Conservation (phyloP, 2,329 filamentous ascomycete species). For the Colletotrichum sp. region DNA sequence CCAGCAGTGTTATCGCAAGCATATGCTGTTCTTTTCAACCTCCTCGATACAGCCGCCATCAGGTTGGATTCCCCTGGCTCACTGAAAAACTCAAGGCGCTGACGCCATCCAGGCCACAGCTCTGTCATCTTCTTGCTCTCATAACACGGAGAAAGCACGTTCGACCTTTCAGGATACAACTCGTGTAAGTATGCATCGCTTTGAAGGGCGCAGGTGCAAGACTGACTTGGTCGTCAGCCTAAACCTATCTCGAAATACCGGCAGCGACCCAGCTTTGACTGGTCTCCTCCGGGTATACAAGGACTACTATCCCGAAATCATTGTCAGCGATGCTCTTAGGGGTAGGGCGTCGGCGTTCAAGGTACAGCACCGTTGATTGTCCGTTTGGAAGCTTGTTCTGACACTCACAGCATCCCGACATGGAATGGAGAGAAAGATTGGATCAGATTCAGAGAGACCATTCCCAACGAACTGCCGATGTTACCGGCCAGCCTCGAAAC, state of each 20-base stretch:
- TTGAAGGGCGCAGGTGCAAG: background rate
- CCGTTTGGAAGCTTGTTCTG: conserved; percentile 20
- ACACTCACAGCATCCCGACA: conserved; percentile 69
- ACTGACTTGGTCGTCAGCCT: conserved; percentile 45
- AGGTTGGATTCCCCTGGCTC: conserved; percentile 50
- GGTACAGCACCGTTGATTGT: conserved; percentile 34
- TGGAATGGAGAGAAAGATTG: conserved; percentile 74
- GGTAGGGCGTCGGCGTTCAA: conserved; percentile 68
- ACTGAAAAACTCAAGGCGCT: conserved; percentile 11
- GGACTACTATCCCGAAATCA: conserved; percentile 89
- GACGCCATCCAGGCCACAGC: conserved; percentile 49
- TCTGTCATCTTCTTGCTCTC: conserved; percentile 81
- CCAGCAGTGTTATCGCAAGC: conserved; percentile 68
- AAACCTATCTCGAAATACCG: conserved; percentile 62
- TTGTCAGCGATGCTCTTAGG: conserved; percentile 71
- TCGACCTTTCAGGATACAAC: conserved; percentile 81
- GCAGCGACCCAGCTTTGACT: conserved; percentile 76
- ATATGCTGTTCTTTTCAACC: conserved; percentile 80
- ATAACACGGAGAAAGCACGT: conserved; percentile 85
- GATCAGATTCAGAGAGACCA: conserved; percentile 69
- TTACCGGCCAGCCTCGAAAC: conserved; percentile 43
- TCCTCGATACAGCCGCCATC: conserved; percentile 81
- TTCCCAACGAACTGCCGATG: conserved; percentile 46
- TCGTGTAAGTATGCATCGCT: conserved; percentile 56
- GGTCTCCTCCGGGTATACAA: conserved; percentile 84